Base-by-base conservation (phyloP, 495 filamentous ascomycete genomes). In the Bombardia bombarda region DNA sequence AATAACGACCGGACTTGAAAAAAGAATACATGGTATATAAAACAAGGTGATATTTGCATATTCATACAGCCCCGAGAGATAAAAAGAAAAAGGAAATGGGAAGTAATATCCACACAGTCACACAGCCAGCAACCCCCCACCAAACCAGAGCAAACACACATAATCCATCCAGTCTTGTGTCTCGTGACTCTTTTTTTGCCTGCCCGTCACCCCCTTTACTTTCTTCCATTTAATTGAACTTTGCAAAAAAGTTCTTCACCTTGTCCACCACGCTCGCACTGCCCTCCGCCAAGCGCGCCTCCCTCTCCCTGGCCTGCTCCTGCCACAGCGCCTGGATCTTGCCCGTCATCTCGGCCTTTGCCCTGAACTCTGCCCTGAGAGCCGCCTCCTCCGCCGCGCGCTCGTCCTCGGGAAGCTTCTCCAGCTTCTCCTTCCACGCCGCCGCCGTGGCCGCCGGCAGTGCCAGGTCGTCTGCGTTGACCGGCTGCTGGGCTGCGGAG, bases 381-480 rank as follows among this genome's bases (percentile, higher is more conserved):
- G 81, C 74, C 52, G 72, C 65, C 43, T 83, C 79, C 52, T 87
- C 83, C 21, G 86, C 57, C 40, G 78, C 75, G 17, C 82, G 66
- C 47, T 87, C 80, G 38, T 74, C 68, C 3, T 77, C 77, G 0
- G 69, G 69, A 17, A 87, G 65, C 35, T 76, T 69, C 30, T 80
- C 70, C 43, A 85, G 56, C 17, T 67, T 62, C 51, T 75, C 68
- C 40, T 69, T 72, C 30, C 83, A 69, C 40, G 60, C 62, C 35
- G 58, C 56, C 39, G 63, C 45, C 35, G 48, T 14, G 18, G 37
- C 42, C 3, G 38, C n/a, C 0, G 39, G 32, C 7, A 43, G 28
- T 4, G 45, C 39, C 30, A 38, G 41, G 10, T 34, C 43, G 18
- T 16, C 59, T 3, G 18, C 7, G 14, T 4, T n/a, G 1, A n/a